Evolutionary conservation across 495 filamentous ascomycete species (phyloP), one percentile per base, ranked within the genome.

Genomic region (Lasiosphaeris hirsuta): DNA sequence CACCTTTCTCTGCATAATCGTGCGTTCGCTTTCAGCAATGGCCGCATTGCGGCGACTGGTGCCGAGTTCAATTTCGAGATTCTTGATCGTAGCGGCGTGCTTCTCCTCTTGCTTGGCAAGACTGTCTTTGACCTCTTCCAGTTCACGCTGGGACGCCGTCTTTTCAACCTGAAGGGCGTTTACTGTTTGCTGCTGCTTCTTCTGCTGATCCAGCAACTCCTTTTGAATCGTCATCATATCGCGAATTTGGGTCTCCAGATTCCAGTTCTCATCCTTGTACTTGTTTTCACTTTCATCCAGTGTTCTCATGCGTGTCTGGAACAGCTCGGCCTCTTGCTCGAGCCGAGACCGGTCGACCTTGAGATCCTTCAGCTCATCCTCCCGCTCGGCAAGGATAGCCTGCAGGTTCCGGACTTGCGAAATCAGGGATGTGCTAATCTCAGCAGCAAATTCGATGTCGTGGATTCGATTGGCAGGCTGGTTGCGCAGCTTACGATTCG

Each of bases 231-330:
- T 81, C 58, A 87, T 78, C 23, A 92, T 75, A 51, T 97, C 92
- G 55, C 95, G 94, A 23, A 90, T 82, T 62, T 88, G 86, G 1
- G 91, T 91, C 72, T 97, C 94, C 42, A 98, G 79, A 58, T 87
- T 89, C 94, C 94, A 98, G 66, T 97, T 98, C 68, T 96, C 93
- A 66, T 98, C 94, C 70, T 96, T 97, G 71, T 92, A 96, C 14
- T 89, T 84, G 69, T 91, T 87, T 73, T 98, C 94, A 63, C 88
- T 95, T 70, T 97, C 94, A 63, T 96, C 92, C 36, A 97, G 76
- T 7, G 78, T 78, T 63, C 87, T 87, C 46, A 97, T 77, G 10
- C 90, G 86, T 67, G 92, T 86, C 53, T 85, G 80, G 56, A 95
- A 84, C 1, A 83, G 83, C 66, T 96, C 90, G 0, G 84, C 84